phyloP scores from a whole-genome alignment of 805 yeast species.

The Lipomyces yamanashiensis region DNA sequence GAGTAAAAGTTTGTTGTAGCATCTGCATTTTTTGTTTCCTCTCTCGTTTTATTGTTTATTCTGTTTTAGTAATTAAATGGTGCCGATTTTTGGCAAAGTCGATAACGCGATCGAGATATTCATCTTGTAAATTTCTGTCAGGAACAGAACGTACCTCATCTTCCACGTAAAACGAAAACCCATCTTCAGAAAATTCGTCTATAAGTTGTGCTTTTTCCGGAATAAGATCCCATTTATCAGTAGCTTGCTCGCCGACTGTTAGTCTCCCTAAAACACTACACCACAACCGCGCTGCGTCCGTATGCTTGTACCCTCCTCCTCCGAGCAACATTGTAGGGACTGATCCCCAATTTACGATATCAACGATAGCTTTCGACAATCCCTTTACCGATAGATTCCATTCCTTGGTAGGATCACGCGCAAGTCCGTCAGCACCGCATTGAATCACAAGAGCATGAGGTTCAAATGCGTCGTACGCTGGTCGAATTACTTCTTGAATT shows the following conservation, averaged over 20 bases:
- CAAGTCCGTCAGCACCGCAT: slow-evolving; percentile 76
- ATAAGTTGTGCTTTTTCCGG: slow-evolving; percentile 19
- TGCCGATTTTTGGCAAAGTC: slow-evolving; percentile 7
- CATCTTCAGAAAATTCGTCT: slow-evolving; percentile 27
- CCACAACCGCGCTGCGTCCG: slow-evolving; percentile 68
- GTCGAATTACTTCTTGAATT: slow-evolving; percentile 51
- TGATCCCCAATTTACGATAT: slow-evolving; percentile 41
- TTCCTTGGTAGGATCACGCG: slow-evolving; percentile 64
- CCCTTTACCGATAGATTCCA: slow-evolving; percentile 72
- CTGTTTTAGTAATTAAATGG: slow-evolving; percentile 2
- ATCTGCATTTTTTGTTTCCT: neutral
- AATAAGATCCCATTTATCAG: slow-evolving; percentile 25
- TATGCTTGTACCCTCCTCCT: slow-evolving; percentile 77
- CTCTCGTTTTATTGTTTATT: neutral
- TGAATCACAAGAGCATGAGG: slow-evolving; percentile 67
- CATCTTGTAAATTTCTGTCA: slow-evolving; percentile 11
- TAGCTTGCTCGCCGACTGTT: slow-evolving; percentile 5
- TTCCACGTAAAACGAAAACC: slow-evolving; percentile 20
- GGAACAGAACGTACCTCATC: neutral
- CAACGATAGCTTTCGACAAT: slow-evolving; percentile 47
- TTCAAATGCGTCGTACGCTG: slow-evolving; percentile 46
- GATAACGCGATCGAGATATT: slow-evolving; percentile 19
- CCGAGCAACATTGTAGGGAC: slow-evolving; percentile 60
- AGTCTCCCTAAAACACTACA: slow-evolving; percentile 44
- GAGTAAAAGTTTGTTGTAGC: neutral